A percentile compares a stretch with the other conserved stretches of the same genome.
Evolutionary conservation across 371 early-diverging fungal species (phyloP).

Genomic region (Rhizoclosmatium hyalinum): DNA sequence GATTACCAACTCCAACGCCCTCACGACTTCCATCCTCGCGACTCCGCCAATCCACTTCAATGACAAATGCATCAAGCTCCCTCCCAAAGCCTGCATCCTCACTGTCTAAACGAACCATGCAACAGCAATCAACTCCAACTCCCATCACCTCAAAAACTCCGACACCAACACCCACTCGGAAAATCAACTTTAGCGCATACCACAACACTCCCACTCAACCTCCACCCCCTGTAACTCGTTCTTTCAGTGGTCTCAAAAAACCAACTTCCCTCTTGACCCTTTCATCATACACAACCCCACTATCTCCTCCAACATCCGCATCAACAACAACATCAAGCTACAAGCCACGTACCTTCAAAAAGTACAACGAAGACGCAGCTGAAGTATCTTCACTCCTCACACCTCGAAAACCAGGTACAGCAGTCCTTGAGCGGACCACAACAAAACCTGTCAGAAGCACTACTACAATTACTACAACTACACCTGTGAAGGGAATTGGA

Average conservation of each 20-base stretch:
- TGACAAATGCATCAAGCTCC: not conserved
- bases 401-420: not conserved
- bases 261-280: slow-evolving; percentile 6
- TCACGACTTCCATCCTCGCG: not conserved
- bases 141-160: not conserved
- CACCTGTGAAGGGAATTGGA: not conserved
- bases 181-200: slow-evolving; percentile 17
- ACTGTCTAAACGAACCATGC: not conserved
- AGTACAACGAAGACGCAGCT: slow-evolving; percentile 34
- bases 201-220: not conserved
- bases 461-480: not conserved
- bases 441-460: not conserved
- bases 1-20: not conserved
- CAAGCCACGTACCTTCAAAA: slow-evolving; percentile 42
- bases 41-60: not conserved
- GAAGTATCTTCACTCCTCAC: not conserved
- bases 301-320: not conserved
- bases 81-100: not conserved
- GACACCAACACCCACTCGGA: not conserved
- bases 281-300: slow-evolving; percentile 5
- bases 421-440: not conserved
- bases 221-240: not conserved
- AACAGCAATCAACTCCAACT: not conserved
- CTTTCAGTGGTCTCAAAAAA: not conserved
- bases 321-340: slow-evolving; percentile 18